phyloP scores from a whole-genome alignment of 2,329 filamentous ascomycete species.

The Fusarium denticulatum region DNA sequence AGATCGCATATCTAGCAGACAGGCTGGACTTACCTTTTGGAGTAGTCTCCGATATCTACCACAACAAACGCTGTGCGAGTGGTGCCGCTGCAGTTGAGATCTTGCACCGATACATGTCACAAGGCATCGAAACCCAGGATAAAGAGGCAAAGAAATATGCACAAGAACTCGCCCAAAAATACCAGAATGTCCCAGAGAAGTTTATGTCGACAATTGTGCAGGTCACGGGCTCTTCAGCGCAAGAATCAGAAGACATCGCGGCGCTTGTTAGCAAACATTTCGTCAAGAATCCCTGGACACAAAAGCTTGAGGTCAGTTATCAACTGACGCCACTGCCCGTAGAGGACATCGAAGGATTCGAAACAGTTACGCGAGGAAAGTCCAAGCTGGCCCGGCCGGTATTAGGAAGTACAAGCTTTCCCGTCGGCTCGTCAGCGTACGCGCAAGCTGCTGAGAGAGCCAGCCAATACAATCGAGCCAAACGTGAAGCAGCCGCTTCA shows the following conservation, averaged over 20 bases:
- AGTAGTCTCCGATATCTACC: conserved; percentile 55
- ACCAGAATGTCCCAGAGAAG: conserved; percentile 55
- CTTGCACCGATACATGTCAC: conserved; percentile 54
- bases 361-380: conserved; percentile 25
- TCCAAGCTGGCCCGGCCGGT: conserved; percentile 10
- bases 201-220: conserved; percentile 57
- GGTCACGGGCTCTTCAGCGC: conserved; percentile 48
- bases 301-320: conserved; percentile 52
- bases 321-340: conserved; percentile 50
- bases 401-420: not conserved
- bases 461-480: conserved; percentile 44
- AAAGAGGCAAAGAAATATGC: conserved; percentile 45
- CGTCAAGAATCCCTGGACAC: conserved; percentile 50
- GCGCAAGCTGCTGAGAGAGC: conserved; percentile 44
- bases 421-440: conserved; percentile 31
- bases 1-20: conserved; percentile 57
- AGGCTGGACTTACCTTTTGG: conserved; percentile 54
- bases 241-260: conserved; percentile 54
- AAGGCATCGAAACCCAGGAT: conserved; percentile 49
- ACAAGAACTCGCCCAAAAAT: conserved; percentile 50
- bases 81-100: conserved; percentile 55
- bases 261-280: conserved; percentile 55
- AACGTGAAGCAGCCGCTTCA: conserved; percentile 47
- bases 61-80: conserved; percentile 50
- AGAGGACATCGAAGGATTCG: conserved; percentile 47